Conservation (phyloP, 2,329 filamentous ascomycete species). For the Didymella arachidicola region DNA sequence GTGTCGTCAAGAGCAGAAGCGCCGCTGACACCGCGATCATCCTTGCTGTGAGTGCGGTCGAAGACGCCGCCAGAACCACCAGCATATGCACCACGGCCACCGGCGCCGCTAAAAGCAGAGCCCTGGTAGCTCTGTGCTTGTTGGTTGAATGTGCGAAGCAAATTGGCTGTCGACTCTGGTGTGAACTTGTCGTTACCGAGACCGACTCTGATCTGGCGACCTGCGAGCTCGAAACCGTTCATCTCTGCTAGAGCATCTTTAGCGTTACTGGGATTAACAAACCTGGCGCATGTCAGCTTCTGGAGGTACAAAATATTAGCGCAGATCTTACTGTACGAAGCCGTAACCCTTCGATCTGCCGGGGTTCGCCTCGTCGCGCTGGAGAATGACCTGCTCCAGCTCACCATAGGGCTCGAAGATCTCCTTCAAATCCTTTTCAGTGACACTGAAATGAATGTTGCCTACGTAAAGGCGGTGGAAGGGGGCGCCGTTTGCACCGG, state of each 20-base stretch:
- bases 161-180: slow-evolving; percentile 91
- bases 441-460: slow-evolving; percentile 99
- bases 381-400: slow-evolving; percentile 95
- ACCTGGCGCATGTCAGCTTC: slow-evolving; percentile 66
- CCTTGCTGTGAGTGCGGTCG: slow-evolving; percentile 86
- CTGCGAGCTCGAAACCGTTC: slow-evolving; percentile 98
- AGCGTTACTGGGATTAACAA: slow-evolving; percentile 87
- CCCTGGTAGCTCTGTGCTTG: slow-evolving; percentile 73
- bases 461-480: slow-evolving; percentile 99
- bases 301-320: neutral
- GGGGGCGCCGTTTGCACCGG: slow-evolving; percentile 81
- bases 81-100: slow-evolving; percentile 83
- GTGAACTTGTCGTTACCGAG: slow-evolving; percentile 99
- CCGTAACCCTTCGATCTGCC: slow-evolving; percentile 78
- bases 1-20: slow-evolving; percentile 97
- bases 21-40: slow-evolving; percentile 86
- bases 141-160: slow-evolving; percentile 87
- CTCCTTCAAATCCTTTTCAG: slow-evolving; percentile 91
- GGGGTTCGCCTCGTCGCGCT: slow-evolving; percentile 84
- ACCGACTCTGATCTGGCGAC: slow-evolving; percentile 95
- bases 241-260: slow-evolving; percentile 97
- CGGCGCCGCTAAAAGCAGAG: slow-evolving; percentile 88
- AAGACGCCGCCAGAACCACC: slow-evolving; percentile 76
- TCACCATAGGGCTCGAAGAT: slow-evolving; percentile 98
- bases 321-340: slow-evolving; percentile 87